Percentiles rank a stretch among this genome's conserved stretches.
phyloP scores from a whole-genome alignment of 2,329 filamentous ascomycete genomes.

The Madurella fahalii region DNA sequence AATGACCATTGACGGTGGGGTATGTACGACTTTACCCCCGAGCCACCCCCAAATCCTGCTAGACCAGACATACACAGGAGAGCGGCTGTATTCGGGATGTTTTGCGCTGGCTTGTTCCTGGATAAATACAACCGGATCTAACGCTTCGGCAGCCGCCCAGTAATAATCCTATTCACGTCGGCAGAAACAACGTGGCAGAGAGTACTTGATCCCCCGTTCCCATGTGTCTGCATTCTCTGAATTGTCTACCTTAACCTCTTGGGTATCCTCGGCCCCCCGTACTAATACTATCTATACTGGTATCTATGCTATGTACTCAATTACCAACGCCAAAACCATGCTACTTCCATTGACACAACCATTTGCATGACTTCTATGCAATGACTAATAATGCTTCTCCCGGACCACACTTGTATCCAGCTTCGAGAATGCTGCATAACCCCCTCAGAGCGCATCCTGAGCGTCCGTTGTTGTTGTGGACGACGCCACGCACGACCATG shows the following conservation, averaged over 20 bases:
- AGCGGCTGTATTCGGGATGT: background rate
- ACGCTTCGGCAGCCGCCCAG: background rate
- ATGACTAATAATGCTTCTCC: background rate
- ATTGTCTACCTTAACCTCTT: background rate
- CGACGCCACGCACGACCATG: no score
- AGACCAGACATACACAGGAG: background rate
- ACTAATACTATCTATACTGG: background rate
- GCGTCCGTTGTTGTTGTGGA: no score
- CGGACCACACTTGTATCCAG: no score
- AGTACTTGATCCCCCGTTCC: no score
- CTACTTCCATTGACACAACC: background rate
- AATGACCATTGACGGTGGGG: no score
- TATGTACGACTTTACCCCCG: background rate
- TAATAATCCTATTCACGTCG: background rate
- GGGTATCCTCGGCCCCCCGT: background rate
- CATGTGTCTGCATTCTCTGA: no score
- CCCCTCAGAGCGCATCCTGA: no score
- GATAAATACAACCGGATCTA: constrained; percentile 2
- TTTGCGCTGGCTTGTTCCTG: background rate
- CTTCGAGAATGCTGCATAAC: no score
- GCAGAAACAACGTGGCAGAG: no score
- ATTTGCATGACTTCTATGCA: background rate
- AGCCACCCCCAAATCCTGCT: background rate
- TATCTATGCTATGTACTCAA: background rate
- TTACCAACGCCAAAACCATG: background rate